Conservation (phyloP, 1,284 basidiomycete species). For the Ceratobasidium papillatum region DNA sequence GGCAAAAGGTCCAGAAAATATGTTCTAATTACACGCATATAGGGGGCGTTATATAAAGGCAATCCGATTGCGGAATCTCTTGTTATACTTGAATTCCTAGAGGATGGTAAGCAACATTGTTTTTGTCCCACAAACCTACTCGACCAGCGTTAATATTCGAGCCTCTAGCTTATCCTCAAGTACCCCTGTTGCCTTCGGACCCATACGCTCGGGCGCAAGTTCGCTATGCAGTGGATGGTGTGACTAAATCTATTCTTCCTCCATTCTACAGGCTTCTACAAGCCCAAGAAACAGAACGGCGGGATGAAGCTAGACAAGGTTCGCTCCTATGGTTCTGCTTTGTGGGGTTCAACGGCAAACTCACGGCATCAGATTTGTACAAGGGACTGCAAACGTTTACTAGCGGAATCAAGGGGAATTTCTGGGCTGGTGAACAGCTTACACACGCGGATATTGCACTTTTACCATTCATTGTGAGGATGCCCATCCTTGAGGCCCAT, state of each 20-base stretch:
- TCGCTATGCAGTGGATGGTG: slow-evolving; percentile 36
- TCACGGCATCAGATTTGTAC: slow-evolving; percentile 12
- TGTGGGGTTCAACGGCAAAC: too few relatives aligned
- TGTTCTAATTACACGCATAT: neutral
- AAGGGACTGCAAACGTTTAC: slow-evolving; percentile 32
- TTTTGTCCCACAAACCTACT: neutral
- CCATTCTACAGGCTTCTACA: slow-evolving; percentile 37
- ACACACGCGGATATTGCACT: slow-evolving; percentile 38
- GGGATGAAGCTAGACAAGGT: slow-evolving; percentile 38
- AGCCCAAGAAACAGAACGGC: slow-evolving; percentile 32
- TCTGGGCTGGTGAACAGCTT: slow-evolving; percentile 38
- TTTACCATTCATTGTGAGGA: slow-evolving; percentile 31
- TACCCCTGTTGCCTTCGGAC: slow-evolving; percentile 27
- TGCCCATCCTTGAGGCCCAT: slow-evolving; percentile 33
- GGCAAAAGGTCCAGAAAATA: neutral
- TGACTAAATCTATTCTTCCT: slow-evolving; percentile 32
- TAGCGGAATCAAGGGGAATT: slow-evolving; percentile 15
- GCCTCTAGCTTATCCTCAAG: slow-evolving; percentile 25
- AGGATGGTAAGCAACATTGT: slow-evolving; percentile 17
- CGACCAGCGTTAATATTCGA: too few relatives aligned
- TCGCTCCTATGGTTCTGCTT: neutral
- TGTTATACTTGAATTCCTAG: slow-evolving; percentile 40
- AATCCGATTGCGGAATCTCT: slow-evolving; percentile 38
- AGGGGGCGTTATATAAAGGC: slow-evolving; percentile 32
- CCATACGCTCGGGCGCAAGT: slow-evolving; percentile 39